Evolutionary conservation across 108 stramenopile genomes (phyloP), one percentile per base, ranked within the genome.

Genomic region (Bacterosira constricta): DNA sequence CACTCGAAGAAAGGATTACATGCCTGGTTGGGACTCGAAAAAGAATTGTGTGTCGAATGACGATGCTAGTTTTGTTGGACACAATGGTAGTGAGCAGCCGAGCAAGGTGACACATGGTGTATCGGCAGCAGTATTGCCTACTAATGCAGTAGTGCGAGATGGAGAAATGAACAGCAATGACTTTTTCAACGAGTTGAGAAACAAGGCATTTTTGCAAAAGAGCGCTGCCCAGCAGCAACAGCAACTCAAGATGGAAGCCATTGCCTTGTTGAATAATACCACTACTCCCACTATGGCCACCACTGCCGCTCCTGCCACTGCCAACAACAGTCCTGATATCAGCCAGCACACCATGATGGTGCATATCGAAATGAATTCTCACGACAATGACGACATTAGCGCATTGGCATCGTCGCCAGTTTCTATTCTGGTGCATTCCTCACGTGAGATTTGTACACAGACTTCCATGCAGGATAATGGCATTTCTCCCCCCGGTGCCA

Each of bases 181-280:
- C 21, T 66, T 66, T 23, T 66, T 66, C 51, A 36, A 12, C 6
- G 64, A 66, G 26, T 36, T 66, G 20, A 47, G 64, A 10, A 35
- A 66, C 25, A 53, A 38, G 35, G 64, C 50, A 83, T 83, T 58
- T 45, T 69, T 34, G 83, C 68, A 41, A 70, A 75, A 26, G 73
- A 54, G n/a, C n/a, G n/a, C n/a, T n/a, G 23, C 18, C 32, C 53
- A 54, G 12, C 12, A 38, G 35, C 49, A 51, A 50, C 32, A 52
- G 21, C 35, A 36, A 34, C 23, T 12, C 53, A 54, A 12, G 31
- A 54, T 53, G 7, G 51, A 66, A 52, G 64, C 36, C 36, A n/a
- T n/a, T n/a, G n/a, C n/a, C n/a, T n/a, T n/a, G n/a, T n/a, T n/a
- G n/a, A n/a, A n/a, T n/a, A n/a, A n/a, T n/a, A n/a, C n/a, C n/a